phyloP scores from a whole-genome alignment of 83 land plant species.

The Thuja plicata region DNA sequence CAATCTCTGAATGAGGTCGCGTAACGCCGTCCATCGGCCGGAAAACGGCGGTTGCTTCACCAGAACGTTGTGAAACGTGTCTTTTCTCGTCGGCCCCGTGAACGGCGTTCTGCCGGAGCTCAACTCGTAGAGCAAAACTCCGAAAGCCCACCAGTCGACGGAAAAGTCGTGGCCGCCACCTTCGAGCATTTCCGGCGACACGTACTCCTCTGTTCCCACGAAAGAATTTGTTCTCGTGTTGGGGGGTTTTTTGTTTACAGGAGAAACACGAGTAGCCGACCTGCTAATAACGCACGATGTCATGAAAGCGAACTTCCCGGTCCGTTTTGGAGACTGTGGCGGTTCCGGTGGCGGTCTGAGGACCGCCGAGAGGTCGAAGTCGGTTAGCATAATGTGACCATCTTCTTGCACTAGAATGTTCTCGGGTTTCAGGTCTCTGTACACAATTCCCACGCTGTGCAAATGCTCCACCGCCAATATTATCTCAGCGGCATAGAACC shows the following conservation, averaged over 20 bases:
- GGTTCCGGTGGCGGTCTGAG: constrained; percentile 15
- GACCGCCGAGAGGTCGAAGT: constrained; percentile 74
- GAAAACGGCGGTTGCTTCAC: constrained; percentile 40
- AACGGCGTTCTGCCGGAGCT: constrained; percentile 81
- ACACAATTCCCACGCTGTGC: constrained; percentile 61
- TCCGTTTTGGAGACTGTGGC: not conserved
- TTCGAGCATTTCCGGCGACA: constrained; percentile 73
- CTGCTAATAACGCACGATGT: not conserved
- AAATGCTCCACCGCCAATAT: constrained; percentile 66
- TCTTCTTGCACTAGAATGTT: constrained; percentile 63
- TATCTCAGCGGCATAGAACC: constrained; percentile 76
- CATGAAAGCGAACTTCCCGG: no score
- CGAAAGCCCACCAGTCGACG: constrained; percentile 82
- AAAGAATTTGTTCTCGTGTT: constrained; percentile 48
- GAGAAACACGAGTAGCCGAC: not conserved
- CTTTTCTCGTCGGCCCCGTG: constrained; percentile 53
- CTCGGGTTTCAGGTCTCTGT: constrained; percentile 85
- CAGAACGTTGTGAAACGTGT: constrained; percentile 61
- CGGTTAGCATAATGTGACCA: constrained; percentile 77
- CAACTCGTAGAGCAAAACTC: constrained; percentile 80
- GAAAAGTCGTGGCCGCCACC: constrained; percentile 73
- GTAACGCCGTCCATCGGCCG: constrained; percentile 50
- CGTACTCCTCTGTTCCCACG: constrained; percentile 90
- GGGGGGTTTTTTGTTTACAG: not conserved
- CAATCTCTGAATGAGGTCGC: constrained; percentile 43